Percentiles rank a stretch among this genome's conserved stretches.
These are phyloP conservation scores for Leishmania major DNA, from an alignment of 208 protist species.

Conservation along the genomic window DNA sequence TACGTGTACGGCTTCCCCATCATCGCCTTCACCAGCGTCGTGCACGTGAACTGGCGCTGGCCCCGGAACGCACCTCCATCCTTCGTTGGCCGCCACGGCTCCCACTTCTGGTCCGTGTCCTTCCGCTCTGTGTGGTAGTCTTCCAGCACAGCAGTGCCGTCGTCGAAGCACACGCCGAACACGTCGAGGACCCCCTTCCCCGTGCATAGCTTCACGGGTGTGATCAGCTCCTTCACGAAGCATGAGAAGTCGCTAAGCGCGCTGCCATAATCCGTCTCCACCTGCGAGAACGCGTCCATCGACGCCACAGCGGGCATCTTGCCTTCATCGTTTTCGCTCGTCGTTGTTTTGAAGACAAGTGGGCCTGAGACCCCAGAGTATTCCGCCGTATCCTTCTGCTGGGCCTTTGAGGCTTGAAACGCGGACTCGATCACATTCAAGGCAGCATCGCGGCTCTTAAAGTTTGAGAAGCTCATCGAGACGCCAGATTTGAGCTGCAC, in stretches of 20 bases:
- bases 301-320: conserved; percentile 52
- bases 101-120: conserved; percentile 57
- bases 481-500: conserved; percentile 37
- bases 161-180: conserved; percentile 66
- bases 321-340: conserved; percentile 36
- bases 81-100: conserved; percentile 44
- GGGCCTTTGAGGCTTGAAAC: conserved; percentile 20
- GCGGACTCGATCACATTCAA: conserved; percentile 53
- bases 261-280: conserved; percentile 63
- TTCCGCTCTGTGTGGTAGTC: conserved; percentile 48
- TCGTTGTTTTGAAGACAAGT: conserved; percentile 43
- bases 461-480: conserved; percentile 53
- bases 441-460: conserved; percentile 53
- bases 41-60: conserved; percentile 59
- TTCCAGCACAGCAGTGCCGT: conserved; percentile 43
- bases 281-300: conserved; percentile 53
- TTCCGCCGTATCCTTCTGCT: background rate
- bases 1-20: conserved; percentile 55
- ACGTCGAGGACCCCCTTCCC: conserved; percentile 60
- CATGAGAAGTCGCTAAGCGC: conserved; percentile 50
- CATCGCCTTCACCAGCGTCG: conserved; percentile 57
- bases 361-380: conserved; percentile 8
- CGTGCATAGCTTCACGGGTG: conserved; percentile 43
- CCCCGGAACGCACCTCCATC: conserved; percentile 50
- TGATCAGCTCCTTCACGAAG: conserved; percentile 59